Evolutionary conservation across 257 asterid species (phyloP), one percentile per base, ranked within the genome.

Genomic region (Solanum bulbocastanum): DNA sequence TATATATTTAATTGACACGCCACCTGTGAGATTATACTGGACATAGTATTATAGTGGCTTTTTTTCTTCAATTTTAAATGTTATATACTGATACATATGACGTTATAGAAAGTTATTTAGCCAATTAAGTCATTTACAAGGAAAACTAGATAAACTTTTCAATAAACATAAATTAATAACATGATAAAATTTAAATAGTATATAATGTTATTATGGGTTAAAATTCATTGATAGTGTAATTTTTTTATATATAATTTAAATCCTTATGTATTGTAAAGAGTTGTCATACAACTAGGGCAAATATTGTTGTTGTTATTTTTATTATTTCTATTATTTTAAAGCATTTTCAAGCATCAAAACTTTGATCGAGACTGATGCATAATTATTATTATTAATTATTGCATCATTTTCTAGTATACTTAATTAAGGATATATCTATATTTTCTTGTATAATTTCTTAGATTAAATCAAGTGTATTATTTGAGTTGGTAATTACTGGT

Each of bases 81-180:
- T 13, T 42, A 42, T 78, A 40, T 0, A 25, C 7, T 0, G 3
- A 75, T 49, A 15, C 1, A 15, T 0, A 1, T 49, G 8, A 1
- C 12, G 12, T 30, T 71, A 16, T 71, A 68, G 8, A 68, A 30
- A 27, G 18, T 56, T 25, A n/a, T 65, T 60, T 60, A 60, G 1
- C 1, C 10, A 62, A 62, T 23, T 62, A 62, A 62, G 6, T 62
- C 0, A 65, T 65, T n/a, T 62, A 62, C 13, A n/a, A 62, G 60
- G 60, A 15, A 15, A 49, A 49, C 0, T 49, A 49, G 60, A 56
- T 56, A 56, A 56, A 4, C 0, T 4, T 46, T 14, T 46, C 0
- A 46, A 46, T 46, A 13, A 56, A 56, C n/a, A 56, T 56, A 56
- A 56, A 56, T 56, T 56, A 56, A 56, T 56, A 18, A 56, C 10